Percentiles rank a stretch among this genome's conserved stretches.
phyloP scores from a whole-genome alignment of 176 grass and related monocot genomes.

The Echinochloa phyllopogon region DNA sequence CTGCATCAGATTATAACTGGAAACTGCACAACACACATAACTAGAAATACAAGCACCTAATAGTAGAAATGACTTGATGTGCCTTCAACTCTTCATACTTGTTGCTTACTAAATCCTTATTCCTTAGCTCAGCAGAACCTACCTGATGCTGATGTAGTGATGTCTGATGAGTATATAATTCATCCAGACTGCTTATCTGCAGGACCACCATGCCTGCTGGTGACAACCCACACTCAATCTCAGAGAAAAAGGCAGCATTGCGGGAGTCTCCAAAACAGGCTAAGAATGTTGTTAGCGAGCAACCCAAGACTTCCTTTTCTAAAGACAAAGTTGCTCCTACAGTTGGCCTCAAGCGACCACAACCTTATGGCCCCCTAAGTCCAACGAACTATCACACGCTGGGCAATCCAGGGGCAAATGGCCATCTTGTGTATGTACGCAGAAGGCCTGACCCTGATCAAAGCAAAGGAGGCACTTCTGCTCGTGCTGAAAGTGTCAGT shows the following conservation, averaged over 20 bases:
- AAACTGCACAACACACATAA: background rate
- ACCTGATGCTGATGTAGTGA: background rate
- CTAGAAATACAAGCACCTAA: background rate
- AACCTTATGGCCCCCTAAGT: conserved; percentile 49
- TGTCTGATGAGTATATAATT: conserved; percentile 38
- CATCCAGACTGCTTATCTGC: conserved; percentile 24
- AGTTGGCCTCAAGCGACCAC: conserved; percentile 65
- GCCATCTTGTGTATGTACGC: conserved; percentile 82
- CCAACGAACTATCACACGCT: conserved; percentile 44
- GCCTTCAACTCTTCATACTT: conserved; percentile 3
- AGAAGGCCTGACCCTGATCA: conserved; percentile 86
- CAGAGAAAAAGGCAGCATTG: conserved; percentile 73
- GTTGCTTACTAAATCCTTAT: background rate
- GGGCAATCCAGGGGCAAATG: conserved; percentile 55
- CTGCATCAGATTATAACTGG: background rate
- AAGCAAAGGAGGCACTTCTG: conserved; percentile 55
- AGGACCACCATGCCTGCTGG: conserved; percentile 55
- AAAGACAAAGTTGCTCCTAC: conserved; percentile 55
- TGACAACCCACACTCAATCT: conserved; percentile 60
- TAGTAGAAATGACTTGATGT: background rate
- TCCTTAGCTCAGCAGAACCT: background rate
- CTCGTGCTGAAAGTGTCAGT: conserved; percentile 34
- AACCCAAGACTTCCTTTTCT: conserved; percentile 32
- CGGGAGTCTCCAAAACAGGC: conserved; percentile 64
- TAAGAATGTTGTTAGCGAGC: conserved; percentile 46